Conservation (phyloP, 2,329 filamentous ascomycete species). For the Alternaria arbusti region DNA sequence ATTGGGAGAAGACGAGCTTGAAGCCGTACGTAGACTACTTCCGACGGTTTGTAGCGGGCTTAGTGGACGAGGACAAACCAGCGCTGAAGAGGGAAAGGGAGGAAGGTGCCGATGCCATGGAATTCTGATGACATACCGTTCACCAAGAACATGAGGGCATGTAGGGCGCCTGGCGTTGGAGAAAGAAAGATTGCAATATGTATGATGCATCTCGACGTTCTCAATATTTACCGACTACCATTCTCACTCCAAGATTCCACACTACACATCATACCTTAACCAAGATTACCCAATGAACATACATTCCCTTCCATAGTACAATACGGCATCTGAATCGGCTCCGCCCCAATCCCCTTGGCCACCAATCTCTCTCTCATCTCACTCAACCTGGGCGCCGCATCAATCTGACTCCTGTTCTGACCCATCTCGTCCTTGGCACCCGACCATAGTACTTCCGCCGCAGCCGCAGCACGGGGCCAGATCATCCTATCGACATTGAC, state of each 20-base stretch:
- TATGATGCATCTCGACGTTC: not conserved
- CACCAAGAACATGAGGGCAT: not conserved
- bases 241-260: not conserved
- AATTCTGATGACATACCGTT: conserved; percentile 59
- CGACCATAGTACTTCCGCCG: conserved; percentile 81
- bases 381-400: conserved; percentile 71
- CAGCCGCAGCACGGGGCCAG: conserved; percentile 78
- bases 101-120: conserved; percentile 64
- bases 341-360: conserved; percentile 67
- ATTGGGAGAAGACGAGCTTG: conserved; percentile 97
- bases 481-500: conserved; percentile 76
- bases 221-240: not conserved
- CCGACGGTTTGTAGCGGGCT: conserved; percentile 74
- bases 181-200: not conserved
- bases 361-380: conserved; percentile 81
- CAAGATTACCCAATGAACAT: conserved; percentile 21
- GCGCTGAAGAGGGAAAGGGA: conserved; percentile 62
- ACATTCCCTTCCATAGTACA: conserved; percentile 67
- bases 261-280: not conserved
- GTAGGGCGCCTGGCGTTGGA: not conserved
- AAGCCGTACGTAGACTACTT: conserved; percentile 94
- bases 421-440: conserved; percentile 70
- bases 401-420: conserved; percentile 72
- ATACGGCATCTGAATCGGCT: conserved; percentile 74
- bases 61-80: conserved; percentile 75